Percentiles rank a stretch among this genome's conserved stretches.
phyloP scores from a whole-genome alignment of 2,329 filamentous ascomycete species.

The Penicillium sp. region DNA sequence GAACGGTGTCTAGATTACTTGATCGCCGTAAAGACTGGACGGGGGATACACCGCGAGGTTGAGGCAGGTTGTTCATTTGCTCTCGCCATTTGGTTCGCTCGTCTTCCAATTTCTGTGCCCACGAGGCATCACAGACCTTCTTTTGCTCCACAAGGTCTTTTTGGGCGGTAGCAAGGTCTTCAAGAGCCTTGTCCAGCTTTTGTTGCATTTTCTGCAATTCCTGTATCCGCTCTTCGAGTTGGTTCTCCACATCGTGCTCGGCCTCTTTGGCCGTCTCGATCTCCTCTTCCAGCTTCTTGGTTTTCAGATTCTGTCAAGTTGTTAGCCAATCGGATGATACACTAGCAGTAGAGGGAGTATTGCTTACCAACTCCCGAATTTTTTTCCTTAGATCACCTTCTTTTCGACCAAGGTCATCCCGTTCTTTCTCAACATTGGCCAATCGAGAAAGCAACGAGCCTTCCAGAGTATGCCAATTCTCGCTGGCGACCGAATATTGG shows the following conservation, averaged over 20 bases:
- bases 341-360: neutral
- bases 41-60: conserved; percentile 42
- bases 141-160: conserved; percentile 61
- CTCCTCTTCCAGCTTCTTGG: conserved; percentile 75
- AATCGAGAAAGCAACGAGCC: conserved; percentile 77
- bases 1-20: conserved; percentile 38
- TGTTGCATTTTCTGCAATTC: conserved; percentile 52
- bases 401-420: conserved; percentile 78
- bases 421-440: conserved; percentile 79
- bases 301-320: conserved; percentile 59
- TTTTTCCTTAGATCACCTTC: conserved; percentile 89
- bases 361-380: conserved; percentile 75
- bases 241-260: conserved; percentile 48
- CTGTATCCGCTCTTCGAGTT: conserved; percentile 65
- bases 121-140: conserved; percentile 57
- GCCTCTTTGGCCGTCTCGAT: conserved; percentile 63
- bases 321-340: conserved; percentile 4
- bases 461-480: conserved; percentile 98
- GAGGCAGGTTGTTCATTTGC: conserved; percentile 42
- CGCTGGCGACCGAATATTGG: conserved; percentile 89
- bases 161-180: conserved; percentile 60
- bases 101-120: conserved; percentile 62
- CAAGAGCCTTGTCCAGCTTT: conserved; percentile 53
- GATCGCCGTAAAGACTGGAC: conserved; percentile 43
- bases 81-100: conserved; percentile 62